A percentile compares a stretch with the other conserved stretches of the same genome.
Evolutionary conservation across 371 early-diverging fungal genomes (phyloP).

Genomic region (Nematocida major): DNA sequence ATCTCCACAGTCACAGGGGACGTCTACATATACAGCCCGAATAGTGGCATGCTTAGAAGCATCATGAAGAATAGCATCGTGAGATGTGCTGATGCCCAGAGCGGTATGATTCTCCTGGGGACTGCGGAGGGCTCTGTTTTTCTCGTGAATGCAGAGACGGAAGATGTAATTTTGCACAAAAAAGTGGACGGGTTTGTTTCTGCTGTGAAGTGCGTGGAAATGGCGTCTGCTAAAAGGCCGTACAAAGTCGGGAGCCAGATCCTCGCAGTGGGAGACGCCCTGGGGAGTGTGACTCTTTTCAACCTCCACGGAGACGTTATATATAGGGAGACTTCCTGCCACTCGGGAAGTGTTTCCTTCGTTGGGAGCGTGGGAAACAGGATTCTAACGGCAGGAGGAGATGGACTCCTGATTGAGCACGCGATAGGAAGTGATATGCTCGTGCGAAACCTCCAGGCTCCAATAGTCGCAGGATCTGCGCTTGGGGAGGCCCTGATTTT

Average conservation of each 20-base stretch:
- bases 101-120: background rate
- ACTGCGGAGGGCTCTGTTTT: constrained; percentile 34
- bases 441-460: background rate
- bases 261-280: constrained; percentile 8
- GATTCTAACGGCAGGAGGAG: constrained; percentile 10
- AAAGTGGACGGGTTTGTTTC: background rate
- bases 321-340: constrained; percentile 3
- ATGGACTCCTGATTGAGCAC: constrained; percentile 19
- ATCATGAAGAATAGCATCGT: background rate
- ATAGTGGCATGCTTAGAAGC: background rate
- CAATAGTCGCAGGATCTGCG: background rate
- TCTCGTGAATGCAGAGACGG: background rate
- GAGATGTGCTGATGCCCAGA: background rate
- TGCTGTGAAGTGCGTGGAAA: background rate
- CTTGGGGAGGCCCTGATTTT: background rate
- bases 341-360: background rate
- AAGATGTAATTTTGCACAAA: constrained; percentile 1
- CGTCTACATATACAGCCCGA: constrained; percentile 4
- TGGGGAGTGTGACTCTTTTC: constrained; percentile 2
- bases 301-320: background rate
- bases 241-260: background rate
- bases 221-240: background rate
- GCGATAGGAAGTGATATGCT: background rate
- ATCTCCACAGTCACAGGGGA: constrained; percentile 1
- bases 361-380: background rate